A percentile compares a stretch with the other conserved stretches of the same genome.
phyloP scores from a whole-genome alignment of 2,329 filamentous ascomycete species.

The Microdochium nivale region DNA sequence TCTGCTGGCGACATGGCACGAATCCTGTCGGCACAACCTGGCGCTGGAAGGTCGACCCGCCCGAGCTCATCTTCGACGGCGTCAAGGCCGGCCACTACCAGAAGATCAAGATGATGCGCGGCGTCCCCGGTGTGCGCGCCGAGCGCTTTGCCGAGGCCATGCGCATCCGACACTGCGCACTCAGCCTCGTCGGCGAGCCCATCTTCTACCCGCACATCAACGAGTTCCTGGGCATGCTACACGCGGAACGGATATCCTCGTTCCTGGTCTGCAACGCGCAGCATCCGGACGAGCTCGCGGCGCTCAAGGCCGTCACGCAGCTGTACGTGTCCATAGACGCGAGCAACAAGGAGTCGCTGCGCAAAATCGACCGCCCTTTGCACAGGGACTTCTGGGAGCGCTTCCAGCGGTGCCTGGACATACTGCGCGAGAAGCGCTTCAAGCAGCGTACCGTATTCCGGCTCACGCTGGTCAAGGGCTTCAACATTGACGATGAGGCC shows the following conservation, averaged over 20 bases:
- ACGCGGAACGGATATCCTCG: constrained; percentile 78
- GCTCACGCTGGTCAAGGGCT: constrained; percentile 91
- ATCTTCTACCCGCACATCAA: constrained; percentile 99
- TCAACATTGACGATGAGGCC: constrained; percentile 93
- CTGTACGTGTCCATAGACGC: constrained; percentile 96
- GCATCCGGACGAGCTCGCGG: constrained; percentile 81
- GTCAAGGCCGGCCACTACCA: constrained; percentile 90
- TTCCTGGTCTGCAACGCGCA: constrained; percentile 97
- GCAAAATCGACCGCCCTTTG: constrained; percentile 82
- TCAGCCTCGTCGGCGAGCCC: constrained; percentile 91
- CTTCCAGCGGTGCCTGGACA: constrained; percentile 84
- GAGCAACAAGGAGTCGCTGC: constrained; percentile 77
- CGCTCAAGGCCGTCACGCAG: constrained; percentile 80
- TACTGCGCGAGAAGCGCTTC: constrained; percentile 74
- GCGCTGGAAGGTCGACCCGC: constrained; percentile 91
- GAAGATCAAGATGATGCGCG: constrained; percentile 96
- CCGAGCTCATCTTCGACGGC: constrained; percentile 80
- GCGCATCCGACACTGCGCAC: constrained; percentile 85
- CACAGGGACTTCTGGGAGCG: constrained; percentile 98
- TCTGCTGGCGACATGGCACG: constrained; percentile 97
- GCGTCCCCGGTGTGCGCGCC: constrained; percentile 83
- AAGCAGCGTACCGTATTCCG: constrained; percentile 90
- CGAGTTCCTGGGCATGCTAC: constrained; percentile 75
- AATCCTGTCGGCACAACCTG: constrained; percentile 95
- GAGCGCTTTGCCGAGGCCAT: constrained; percentile 91